These are phyloP conservation scores for Erysimum pusillum DNA, from an alignment of 441 rosid genomes.

Conservation along the genomic window DNA sequence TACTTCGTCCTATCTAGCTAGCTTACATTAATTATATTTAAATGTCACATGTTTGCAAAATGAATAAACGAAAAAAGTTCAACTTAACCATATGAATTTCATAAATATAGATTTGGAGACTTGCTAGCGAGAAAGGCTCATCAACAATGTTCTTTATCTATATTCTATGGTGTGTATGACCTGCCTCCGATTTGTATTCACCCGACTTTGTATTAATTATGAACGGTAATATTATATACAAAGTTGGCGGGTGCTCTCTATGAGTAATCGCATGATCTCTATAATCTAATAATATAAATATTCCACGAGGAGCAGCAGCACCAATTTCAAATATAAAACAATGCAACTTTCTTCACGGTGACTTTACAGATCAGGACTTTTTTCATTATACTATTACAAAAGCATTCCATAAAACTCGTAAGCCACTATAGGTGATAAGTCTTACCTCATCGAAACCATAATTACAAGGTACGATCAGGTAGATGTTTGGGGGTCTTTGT, in stretches of 20 bases:
- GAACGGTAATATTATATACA: background rate
- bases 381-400: too few species aligned
- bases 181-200: too few species aligned
- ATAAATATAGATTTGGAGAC: too few species aligned
- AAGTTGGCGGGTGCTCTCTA: background rate
- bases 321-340: conserved; percentile 7
- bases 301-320: conserved; percentile 23
- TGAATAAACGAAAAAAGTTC: background rate
- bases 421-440: conserved; percentile 21
- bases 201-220: background rate
- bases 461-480: background rate
- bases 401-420: background rate
- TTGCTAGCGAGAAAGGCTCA: too few species aligned
- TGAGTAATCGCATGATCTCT: background rate
- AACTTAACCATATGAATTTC: background rate
- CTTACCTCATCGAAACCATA: conserved; percentile 8
- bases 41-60: background rate
- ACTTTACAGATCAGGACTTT: too few species aligned
- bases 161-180: too few species aligned
- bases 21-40: background rate
- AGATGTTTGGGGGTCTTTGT: conserved; percentile 22
- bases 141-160: too few species aligned
- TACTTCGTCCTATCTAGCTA: background rate
- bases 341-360: too few species aligned
- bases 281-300: conserved; percentile 5